These are phyloP conservation scores for Exophiala sideris DNA, from an alignment of 2,329 filamentous ascomycete species.

Conservation along the genomic window DNA sequence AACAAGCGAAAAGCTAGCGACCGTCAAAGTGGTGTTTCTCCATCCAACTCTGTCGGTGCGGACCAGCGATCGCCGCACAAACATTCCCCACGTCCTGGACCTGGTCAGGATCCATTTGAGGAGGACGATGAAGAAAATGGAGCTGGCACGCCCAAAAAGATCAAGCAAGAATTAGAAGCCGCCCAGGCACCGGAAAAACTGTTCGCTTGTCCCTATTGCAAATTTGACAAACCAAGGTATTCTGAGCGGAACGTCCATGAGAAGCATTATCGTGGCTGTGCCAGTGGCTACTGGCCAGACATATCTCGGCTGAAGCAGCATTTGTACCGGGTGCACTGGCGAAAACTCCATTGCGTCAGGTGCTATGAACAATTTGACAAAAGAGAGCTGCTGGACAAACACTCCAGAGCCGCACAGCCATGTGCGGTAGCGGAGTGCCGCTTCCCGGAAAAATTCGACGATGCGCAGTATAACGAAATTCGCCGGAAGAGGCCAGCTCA, in stretches of 20 bases:
- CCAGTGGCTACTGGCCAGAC: slow-evolving; percentile 26
- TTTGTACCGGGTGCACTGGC: slow-evolving; percentile 28
- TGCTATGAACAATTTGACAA: slow-evolving; percentile 22
- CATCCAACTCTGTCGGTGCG: slow-evolving; percentile 11
- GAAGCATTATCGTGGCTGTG: slow-evolving; percentile 26
- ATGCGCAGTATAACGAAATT: slow-evolving; percentile 23
- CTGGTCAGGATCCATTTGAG: slow-evolving; percentile 13
- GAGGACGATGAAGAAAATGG: slow-evolving; percentile 22
- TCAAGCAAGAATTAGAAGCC: slow-evolving; percentile 18
- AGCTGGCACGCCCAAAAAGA: slow-evolving; percentile 23
- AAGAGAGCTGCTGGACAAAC: slow-evolving; percentile 19
- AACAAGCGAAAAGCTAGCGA: slow-evolving; percentile 24
- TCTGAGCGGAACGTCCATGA: slow-evolving; percentile 24
- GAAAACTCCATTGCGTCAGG: slow-evolving; percentile 16
- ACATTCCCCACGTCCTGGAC: slow-evolving; percentile 6
- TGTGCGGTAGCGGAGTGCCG: slow-evolving; percentile 23
- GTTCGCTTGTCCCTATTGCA: slow-evolving; percentile 28
- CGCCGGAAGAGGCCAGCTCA: slow-evolving; percentile 23
- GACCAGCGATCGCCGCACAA: slow-evolving; percentile 9
- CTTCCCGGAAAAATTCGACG: slow-evolving; percentile 27
- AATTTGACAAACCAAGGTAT: slow-evolving; percentile 25
- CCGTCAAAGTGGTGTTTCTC: slow-evolving; percentile 3
- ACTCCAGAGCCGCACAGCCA: slow-evolving; percentile 7
- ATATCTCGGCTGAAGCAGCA: slow-evolving; percentile 29
- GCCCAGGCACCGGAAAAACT: slow-evolving; percentile 12